These are phyloP conservation scores for Xylaria sp. DNA, from an alignment of 2,329 filamentous ascomycete species.

Conservation along the genomic window DNA sequence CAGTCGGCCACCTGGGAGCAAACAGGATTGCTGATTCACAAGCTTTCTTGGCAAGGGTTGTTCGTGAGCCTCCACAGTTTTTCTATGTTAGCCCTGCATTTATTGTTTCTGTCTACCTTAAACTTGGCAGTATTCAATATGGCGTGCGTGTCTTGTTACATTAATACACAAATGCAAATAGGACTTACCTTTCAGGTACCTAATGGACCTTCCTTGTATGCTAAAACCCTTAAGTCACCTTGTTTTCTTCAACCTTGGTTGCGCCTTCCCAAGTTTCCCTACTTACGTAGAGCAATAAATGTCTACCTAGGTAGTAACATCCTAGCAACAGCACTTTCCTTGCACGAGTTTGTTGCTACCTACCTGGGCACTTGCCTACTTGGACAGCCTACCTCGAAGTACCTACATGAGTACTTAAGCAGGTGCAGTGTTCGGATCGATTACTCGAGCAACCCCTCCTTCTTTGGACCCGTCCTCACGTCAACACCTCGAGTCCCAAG, in stretches of 20 bases:
- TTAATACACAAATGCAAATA: background rate
- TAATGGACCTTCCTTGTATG: background rate
- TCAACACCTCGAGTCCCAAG: background rate
- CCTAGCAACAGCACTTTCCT: background rate
- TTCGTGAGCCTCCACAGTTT: background rate
- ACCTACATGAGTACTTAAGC: too few relatives aligned
- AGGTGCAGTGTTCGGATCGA: too few relatives aligned
- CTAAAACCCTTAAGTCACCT: background rate
- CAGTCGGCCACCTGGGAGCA: background rate
- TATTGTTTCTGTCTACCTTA: background rate
- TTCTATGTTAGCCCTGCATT: background rate
- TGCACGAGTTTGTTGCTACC: too few relatives aligned
- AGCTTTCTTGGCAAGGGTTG: background rate
- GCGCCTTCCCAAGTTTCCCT: background rate
- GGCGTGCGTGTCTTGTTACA: background rate
- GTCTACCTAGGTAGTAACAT: too few relatives aligned
- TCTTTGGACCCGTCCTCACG: background rate
- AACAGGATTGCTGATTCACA: background rate
- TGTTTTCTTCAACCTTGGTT: background rate
- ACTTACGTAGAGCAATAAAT: too few relatives aligned
- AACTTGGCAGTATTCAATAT: too few relatives aligned
- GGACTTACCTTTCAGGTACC: background rate
- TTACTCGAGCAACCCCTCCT: background rate
- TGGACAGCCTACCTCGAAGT: background rate
- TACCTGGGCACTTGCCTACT: too few relatives aligned